Conservation (phyloP, 305 asterid genomes). For the Fraxinus velutina region DNA sequence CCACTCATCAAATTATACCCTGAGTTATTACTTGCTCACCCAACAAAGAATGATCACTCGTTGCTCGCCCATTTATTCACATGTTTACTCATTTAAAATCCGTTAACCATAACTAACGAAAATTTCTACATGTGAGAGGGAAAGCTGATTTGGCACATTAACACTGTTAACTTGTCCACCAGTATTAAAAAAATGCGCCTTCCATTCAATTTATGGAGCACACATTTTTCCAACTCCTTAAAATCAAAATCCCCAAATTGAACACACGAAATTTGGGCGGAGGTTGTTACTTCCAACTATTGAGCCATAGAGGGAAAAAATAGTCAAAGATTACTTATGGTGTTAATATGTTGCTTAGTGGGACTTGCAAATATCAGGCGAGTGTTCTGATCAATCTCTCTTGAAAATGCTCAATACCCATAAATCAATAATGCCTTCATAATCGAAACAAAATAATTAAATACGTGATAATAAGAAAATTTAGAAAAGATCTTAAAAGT, state of each 20-base stretch:
- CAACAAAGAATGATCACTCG: neutral
- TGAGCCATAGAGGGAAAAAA: conserved; percentile 6
- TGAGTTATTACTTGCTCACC: neutral
- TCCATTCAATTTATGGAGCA: neutral
- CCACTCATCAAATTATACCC: neutral
- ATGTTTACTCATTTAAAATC: neutral
- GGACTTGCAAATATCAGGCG: conserved; percentile 78
- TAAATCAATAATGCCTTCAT: conserved; percentile 25
- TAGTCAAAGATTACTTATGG: conserved; percentile 63
- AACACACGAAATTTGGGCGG: neutral
- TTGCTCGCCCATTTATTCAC: neutral
- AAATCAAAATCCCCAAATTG: neutral
- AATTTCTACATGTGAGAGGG: neutral
- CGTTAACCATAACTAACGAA: neutral
- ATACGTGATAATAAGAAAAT: conserved; percentile 3
- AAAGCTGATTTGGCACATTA: neutral
- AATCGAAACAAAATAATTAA: conserved; percentile 16
- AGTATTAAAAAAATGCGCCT: neutral
- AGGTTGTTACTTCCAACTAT: neutral
- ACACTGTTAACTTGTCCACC: neutral
- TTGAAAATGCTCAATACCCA: conserved; percentile 86
- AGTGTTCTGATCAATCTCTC: conserved; percentile 93
- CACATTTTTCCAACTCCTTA: neutral
- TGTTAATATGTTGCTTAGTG: conserved; percentile 73
- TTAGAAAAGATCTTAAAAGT: conserved; percentile 15